These are phyloP conservation scores for Metschnikowia kunwiensis DNA, from an alignment of 805 yeast species.

Conservation along the genomic window DNA sequence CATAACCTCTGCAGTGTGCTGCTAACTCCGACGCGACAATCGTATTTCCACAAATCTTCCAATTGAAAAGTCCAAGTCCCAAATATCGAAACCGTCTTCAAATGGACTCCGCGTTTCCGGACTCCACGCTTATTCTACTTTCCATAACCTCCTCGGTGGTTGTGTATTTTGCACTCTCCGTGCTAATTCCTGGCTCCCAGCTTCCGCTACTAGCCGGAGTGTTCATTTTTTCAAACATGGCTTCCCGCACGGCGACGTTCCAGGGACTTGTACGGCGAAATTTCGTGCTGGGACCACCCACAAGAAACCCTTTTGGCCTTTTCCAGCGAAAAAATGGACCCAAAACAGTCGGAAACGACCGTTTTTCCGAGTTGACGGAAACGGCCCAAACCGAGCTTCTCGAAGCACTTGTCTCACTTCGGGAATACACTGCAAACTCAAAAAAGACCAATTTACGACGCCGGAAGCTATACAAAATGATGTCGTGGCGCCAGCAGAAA, in stretches of 20 bases:
- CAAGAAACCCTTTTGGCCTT: slow-evolving; percentile 5
- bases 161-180: slow-evolving; percentile 21
- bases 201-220: slow-evolving; percentile 29
- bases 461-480: slow-evolving; percentile 39
- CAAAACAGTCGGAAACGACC: not conserved
- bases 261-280: slow-evolving; percentile 8
- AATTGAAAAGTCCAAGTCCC: no score
- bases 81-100: no score
- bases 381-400: slow-evolving; percentile 30
- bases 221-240: slow-evolving; percentile 33
- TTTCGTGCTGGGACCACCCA: no score
- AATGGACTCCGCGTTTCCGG: slow-evolving; percentile 8
- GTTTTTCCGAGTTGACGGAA: slow-evolving; percentile 18
- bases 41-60: no score
- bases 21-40: no score
- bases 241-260: slow-evolving; percentile 27
- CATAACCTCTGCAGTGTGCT: no score
- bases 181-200: slow-evolving; percentile 20
- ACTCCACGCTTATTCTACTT: slow-evolving; percentile 8
- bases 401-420: slow-evolving; percentile 47
- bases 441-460: slow-evolving; percentile 46
- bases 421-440: slow-evolving; percentile 39
- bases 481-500: slow-evolving; percentile 57
- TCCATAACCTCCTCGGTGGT: slow-evolving; percentile 9
- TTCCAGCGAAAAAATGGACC: not conserved